Conservation (phyloP, 257 asterid species). For the Solanum peruvianum region DNA sequence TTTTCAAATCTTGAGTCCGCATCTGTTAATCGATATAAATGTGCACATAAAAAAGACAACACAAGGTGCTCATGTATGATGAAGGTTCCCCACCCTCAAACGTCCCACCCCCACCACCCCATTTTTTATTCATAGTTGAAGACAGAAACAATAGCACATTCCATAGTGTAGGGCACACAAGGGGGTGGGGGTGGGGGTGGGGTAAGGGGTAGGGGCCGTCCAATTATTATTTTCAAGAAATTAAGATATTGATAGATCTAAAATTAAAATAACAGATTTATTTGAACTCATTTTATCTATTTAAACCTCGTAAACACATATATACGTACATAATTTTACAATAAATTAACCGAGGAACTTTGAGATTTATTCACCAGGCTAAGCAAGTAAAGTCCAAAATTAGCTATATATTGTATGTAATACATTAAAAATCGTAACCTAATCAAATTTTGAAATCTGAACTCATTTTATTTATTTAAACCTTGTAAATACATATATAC, state of each 20-base stretch:
- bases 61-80: not conserved
- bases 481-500: too few relatives aligned
- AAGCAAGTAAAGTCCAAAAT: not conserved
- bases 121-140: not conserved
- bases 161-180: not conserved
- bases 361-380: not conserved
- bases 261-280: not conserved
- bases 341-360: not conserved
- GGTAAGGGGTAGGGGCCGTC: not conserved
- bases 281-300: not conserved
- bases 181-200: too few relatives aligned
- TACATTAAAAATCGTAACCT: too few relatives aligned
- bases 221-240: not conserved
- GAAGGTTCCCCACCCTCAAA: not conserved
- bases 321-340: too few relatives aligned
- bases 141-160: not conserved
- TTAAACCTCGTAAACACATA: not conserved
- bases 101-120: not conserved
- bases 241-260: not conserved
- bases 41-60: not conserved
- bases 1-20: fast-evolving
- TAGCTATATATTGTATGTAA: not conserved
- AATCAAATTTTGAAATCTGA: too few relatives aligned
- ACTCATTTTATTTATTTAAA: too few relatives aligned
- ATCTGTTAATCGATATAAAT: not conserved